Percentiles rank a stretch among this genome's conserved stretches.
phyloP scores from a whole-genome alignment of 2,329 filamentous ascomycete species.

The Alternaria dauci region DNA sequence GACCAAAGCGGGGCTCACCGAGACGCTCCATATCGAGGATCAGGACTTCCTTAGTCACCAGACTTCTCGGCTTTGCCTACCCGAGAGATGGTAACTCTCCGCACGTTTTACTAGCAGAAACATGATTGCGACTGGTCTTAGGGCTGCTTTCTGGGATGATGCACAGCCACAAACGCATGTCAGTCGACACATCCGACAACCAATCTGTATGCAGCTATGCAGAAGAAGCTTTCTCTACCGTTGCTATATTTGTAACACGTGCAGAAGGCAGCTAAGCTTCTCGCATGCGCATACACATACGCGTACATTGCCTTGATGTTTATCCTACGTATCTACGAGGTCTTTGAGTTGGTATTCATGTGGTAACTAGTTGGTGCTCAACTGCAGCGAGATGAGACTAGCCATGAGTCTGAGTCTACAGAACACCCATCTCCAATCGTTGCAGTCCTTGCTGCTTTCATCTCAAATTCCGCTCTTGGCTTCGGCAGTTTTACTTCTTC shows the following conservation, averaged over 20 bases:
- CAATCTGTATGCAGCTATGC: background rate
- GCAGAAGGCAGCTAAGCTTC: background rate
- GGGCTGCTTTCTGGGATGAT: background rate
- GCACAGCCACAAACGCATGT: background rate
- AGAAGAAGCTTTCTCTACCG: background rate
- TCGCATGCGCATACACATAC: background rate
- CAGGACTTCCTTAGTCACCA: background rate
- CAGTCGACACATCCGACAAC: background rate
- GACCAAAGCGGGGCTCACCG: background rate
- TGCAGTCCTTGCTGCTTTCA: background rate
- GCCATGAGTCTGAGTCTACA: background rate
- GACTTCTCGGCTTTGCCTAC: background rate
- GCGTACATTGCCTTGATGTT: background rate
- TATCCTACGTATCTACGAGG: background rate
- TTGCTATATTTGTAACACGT: background rate
- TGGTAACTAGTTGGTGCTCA: background rate
- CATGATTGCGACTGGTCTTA: background rate
- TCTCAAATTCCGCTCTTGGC: background rate
- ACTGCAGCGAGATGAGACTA: background rate
- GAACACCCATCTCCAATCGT: background rate
- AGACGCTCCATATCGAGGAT: background rate
- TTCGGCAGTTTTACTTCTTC: background rate
- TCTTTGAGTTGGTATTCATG: background rate
- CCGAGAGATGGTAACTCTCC: background rate
- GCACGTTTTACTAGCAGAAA: background rate